A percentile compares a stretch with the other conserved stretches of the same genome.
phyloP scores from a whole-genome alignment of 257 asterid genomes.

The Coffea eugenioides region DNA sequence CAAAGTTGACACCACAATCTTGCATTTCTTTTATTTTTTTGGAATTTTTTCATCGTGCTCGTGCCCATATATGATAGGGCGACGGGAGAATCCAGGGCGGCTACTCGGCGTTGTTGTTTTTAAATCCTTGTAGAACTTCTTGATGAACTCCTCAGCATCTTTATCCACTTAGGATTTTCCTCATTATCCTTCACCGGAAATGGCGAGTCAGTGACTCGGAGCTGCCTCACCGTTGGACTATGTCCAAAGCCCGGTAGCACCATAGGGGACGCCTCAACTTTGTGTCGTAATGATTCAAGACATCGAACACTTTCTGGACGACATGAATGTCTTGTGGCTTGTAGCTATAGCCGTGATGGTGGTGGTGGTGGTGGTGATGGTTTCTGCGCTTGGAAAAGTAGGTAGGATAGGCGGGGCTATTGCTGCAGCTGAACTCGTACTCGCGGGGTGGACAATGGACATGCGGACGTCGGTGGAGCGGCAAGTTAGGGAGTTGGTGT shows the following conservation, averaged over 20 bases:
- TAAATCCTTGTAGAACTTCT: constrained; percentile 29
- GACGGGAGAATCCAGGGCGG: constrained; percentile 36
- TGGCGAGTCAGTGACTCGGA: constrained; percentile 48
- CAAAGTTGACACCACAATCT: not conserved
- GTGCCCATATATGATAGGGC: constrained; percentile 14
- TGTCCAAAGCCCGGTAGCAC: constrained; percentile 40
- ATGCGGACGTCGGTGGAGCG: constrained; percentile 26
- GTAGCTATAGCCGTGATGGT: not conserved
- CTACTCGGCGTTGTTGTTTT: constrained; percentile 25
- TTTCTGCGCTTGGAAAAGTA: constrained; percentile 22
- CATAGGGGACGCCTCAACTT: constrained; percentile 20
- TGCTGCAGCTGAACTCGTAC: constrained; percentile 50
- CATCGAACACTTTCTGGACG: constrained; percentile 23
- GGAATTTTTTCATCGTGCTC: constrained; percentile 13
- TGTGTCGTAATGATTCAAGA: constrained; percentile 17
- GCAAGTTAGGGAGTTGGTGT: constrained; percentile 26
- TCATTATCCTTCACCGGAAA: constrained; percentile 36
- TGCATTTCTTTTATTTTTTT: no score
- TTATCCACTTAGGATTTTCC: constrained; percentile 38
- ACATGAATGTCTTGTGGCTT: constrained; percentile 10
- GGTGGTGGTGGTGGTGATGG: no score
- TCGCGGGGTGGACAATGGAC: constrained; percentile 33
- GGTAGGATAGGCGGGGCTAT: constrained; percentile 23
- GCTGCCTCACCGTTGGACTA: constrained; percentile 41
- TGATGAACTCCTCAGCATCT: constrained; percentile 47